Conservation (phyloP, 139 green algal species). For the Tetradesmus lagerheimii region DNA sequence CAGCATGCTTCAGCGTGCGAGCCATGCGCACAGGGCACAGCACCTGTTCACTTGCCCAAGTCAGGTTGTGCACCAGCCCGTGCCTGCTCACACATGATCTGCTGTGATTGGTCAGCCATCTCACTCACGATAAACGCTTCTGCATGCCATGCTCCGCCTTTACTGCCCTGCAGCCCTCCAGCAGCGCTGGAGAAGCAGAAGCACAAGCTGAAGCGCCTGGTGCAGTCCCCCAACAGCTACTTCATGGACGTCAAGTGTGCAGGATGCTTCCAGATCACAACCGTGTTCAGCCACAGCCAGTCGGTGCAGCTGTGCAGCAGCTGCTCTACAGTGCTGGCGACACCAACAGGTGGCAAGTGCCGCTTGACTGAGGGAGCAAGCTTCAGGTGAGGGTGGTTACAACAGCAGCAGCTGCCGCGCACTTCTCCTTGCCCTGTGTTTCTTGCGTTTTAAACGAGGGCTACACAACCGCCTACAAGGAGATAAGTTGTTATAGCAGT, state of each 20-base stretch:
- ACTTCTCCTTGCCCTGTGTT: too few relatives aligned
- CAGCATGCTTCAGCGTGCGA: too few relatives aligned
- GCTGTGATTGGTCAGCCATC: neutral
- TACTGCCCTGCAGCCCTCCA: slow-evolving; percentile 79
- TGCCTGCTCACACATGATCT: neutral
- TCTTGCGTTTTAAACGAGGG: too few relatives aligned
- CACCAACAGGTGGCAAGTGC: slow-evolving; percentile 95
- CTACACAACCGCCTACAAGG: too few relatives aligned
- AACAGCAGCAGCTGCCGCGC: neutral
- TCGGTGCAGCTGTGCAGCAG: slow-evolving; percentile 95
- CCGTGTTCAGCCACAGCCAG: slow-evolving; percentile 97
- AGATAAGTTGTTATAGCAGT: too few relatives aligned
- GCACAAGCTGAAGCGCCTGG: slow-evolving; percentile 98
- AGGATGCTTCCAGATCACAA: slow-evolving; percentile 97
- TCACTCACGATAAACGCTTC: too few relatives aligned
- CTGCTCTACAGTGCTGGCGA: slow-evolving; percentile 96
- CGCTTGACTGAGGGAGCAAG: slow-evolving; percentile 95
- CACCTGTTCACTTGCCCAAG: neutral
- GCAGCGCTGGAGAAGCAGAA: slow-evolving; percentile 93
- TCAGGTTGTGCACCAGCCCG: neutral
- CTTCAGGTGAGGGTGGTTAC: slow-evolving; percentile 68
- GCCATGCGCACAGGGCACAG: neutral
- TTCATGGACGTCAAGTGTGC: slow-evolving; percentile 98
- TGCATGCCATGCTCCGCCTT: neutral
- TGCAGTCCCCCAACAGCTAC: slow-evolving; percentile 90